Evolutionary conservation across 176 grass and related monocot species (phyloP).

Genomic region (Avena sativa): DNA sequence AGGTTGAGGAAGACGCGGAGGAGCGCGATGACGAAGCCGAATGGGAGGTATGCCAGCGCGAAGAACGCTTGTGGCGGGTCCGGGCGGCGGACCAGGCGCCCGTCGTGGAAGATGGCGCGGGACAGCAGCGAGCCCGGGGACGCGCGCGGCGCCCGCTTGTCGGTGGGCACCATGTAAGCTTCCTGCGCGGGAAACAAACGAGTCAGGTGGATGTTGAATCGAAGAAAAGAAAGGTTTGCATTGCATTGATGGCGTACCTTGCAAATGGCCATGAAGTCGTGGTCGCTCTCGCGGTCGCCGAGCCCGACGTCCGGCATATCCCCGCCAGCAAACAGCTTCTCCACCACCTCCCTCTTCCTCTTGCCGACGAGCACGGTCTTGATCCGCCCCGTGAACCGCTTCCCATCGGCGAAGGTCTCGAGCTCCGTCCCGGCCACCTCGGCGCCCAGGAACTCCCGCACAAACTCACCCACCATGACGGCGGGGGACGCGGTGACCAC

Average conservation of each 20-base stretch:
- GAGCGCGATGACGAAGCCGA: constrained; percentile 56
- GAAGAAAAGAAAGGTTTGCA: not conserved
- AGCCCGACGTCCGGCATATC: constrained; percentile 76
- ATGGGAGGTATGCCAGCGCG: constrained; percentile 70
- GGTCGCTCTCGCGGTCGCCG: constrained; percentile 86
- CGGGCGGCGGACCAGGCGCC: constrained; percentile 75
- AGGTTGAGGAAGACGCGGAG: constrained; percentile 72
- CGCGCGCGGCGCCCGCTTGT: constrained; percentile 51
- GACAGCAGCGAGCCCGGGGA: constrained; percentile 55
- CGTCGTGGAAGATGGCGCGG: constrained; percentile 79
- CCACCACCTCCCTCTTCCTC: constrained; percentile 62
- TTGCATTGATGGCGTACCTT: constrained; percentile 50
- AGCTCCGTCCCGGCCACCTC: constrained; percentile 83
- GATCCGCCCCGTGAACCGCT: constrained; percentile 59
- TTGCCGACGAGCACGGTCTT: constrained; percentile 64
- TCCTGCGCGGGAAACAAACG: not conserved
- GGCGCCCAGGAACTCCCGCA: constrained; percentile 68
- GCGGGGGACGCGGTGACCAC: constrained; percentile 80
- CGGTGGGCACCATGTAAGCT: constrained; percentile 63
- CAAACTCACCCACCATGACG: constrained; percentile 71
- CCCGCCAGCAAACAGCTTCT: constrained; percentile 50
- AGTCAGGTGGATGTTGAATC: not conserved
- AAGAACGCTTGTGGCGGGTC: constrained; percentile 61
- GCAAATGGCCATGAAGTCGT: constrained; percentile 93
- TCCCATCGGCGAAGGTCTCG: constrained; percentile 39